Base-by-base conservation (phyloP, 2,329 filamentous ascomycete species). In the Fusarium protoensiforme region DNA sequence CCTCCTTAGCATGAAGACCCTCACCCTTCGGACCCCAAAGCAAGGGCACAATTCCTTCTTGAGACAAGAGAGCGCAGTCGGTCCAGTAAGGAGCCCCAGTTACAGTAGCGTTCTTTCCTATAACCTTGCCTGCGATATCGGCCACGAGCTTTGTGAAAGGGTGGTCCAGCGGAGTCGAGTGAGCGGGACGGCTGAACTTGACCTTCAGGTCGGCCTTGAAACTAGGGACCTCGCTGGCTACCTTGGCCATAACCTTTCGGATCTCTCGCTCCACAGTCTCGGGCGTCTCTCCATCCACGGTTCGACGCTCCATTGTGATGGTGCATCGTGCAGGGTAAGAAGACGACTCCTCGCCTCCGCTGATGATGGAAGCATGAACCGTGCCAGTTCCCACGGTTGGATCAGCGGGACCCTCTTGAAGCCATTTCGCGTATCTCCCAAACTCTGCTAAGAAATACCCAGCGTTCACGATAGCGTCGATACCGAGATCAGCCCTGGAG, bases 251-350 rank as follows among this genome's bases (percentile, higher is more conserved):
- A 2, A 88, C 73, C 0, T 61, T 61, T 33, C 77, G 73, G 2
- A 88, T 69, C 18, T 88, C 84, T 1, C 61, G 31, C 5, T 80
- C 67, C 0, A 87, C 81, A 0, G 73, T 72, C 5, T 83, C 76
- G 0, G 78, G 66, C 0, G 83, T 84, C 73, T 89, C 85, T 5
- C 80, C 81, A 3, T 84, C 78, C 0, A 89, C 72, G 0, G 86
- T 89, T 9, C 87, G 84, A 7, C 85, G 82, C 67, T 89, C 87
- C 2, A 89, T 59, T 0, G 82, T 83, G 20, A 89, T 78, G 0
- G 80, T 86, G 76, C 87, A 88, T n/a, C 79, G 78, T 0, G 81
- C 84, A 0, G 87, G 86, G 59, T 89, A 89, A 0, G 85, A 88
- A 0, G 87, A 87, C 0, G 81, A 79, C 59, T 89, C 88, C 62